A percentile compares a stretch with the other conserved stretches of the same genome.
These are phyloP conservation scores for Omphalotus olearius DNA, from an alignment of 1,284 basidiomycete genomes.

Conservation along the genomic window DNA sequence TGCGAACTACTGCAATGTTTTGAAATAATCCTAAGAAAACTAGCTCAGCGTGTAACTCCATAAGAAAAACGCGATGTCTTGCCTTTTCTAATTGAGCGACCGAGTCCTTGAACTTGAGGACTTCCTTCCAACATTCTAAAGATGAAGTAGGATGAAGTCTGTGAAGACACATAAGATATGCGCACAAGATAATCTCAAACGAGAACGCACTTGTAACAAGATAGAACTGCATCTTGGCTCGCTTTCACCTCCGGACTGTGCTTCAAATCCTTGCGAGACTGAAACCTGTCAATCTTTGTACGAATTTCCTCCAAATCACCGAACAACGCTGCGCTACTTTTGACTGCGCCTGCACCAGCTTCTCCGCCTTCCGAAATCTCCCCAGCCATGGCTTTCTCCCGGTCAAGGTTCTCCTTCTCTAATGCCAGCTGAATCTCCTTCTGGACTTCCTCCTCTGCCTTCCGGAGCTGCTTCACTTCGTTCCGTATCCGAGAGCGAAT, in stretches of 20 bases:
- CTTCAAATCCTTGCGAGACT: constrained; percentile 49
- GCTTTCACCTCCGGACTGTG: constrained; percentile 56
- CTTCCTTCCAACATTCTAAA: constrained; percentile 76
- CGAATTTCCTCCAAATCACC: constrained; percentile 72
- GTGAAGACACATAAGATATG: constrained; percentile 6
- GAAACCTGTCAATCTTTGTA: constrained; percentile 70
- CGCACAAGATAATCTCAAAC: not conserved
- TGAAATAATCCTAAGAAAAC: constrained; percentile 45
- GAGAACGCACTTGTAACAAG: constrained; percentile 67
- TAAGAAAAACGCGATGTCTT: constrained; percentile 11
- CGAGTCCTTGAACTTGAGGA: constrained; percentile 67
- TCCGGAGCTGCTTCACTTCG: constrained; percentile 58
- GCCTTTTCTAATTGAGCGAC: constrained; percentile 65
- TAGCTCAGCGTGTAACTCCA: constrained; percentile 2
- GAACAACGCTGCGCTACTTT: constrained; percentile 56
- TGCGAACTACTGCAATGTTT: constrained; percentile 41
- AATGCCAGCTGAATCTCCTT: constrained; percentile 66
- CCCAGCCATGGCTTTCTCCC: constrained; percentile 52
- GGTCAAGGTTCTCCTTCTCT: constrained; percentile 78
- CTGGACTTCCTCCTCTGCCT: constrained; percentile 62
- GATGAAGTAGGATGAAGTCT: constrained; percentile 59
- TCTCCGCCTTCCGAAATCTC: constrained; percentile 27
- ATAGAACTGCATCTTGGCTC: constrained; percentile 54
- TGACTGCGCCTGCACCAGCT: constrained; percentile 39
- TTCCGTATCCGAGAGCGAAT: constrained; percentile 63